phyloP scores from a whole-genome alignment of 148 eudicot species.

The Pouteria glomerata region DNA sequence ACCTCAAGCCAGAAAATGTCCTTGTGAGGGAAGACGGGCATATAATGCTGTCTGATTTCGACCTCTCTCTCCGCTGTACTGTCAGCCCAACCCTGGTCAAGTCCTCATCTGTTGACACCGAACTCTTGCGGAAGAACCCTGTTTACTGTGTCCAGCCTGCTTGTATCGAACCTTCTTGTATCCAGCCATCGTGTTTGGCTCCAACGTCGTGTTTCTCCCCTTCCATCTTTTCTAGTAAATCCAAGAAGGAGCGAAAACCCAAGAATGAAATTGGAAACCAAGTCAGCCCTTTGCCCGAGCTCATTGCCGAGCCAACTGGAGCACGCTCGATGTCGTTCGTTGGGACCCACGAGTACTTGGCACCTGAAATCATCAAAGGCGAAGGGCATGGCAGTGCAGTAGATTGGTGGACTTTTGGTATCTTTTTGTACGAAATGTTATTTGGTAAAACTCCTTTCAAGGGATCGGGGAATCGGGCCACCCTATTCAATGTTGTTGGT shows the following conservation, averaged over 20 bases:
- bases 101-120: slow-evolving; percentile 42
- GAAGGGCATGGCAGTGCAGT: slow-evolving; percentile 98
- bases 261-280: slow-evolving; percentile 68
- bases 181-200: slow-evolving; percentile 65
- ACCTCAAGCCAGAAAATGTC: slow-evolving; percentile 91
- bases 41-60: slow-evolving; percentile 93
- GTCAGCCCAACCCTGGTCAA: slow-evolving; percentile 83
- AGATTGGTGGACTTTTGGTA: slow-evolving; percentile 98
- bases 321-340: slow-evolving; percentile 98
- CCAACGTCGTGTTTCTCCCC: slow-evolving; percentile 76
- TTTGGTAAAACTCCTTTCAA: slow-evolving; percentile 94
- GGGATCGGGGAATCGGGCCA: slow-evolving; percentile 82
- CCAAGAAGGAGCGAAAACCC: slow-evolving; percentile 63
- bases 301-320: slow-evolving; percentile 80
- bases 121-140: slow-evolving; percentile 39
- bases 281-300: slow-evolving; percentile 85
- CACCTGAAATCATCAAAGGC: slow-evolving; percentile 89
- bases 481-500: slow-evolving; percentile 82
- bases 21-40: slow-evolving; percentile 95
- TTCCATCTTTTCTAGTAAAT: slow-evolving; percentile 63
- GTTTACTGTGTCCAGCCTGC: slow-evolving; percentile 70
- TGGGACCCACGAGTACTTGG: slow-evolving; percentile 90
- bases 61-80: slow-evolving; percentile 83
- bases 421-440: slow-evolving; percentile 75
- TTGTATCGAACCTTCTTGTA: slow-evolving; percentile 85